phyloP scores from a whole-genome alignment of 176 grass and related monocot species.

The Elaeis guineensis region DNA sequence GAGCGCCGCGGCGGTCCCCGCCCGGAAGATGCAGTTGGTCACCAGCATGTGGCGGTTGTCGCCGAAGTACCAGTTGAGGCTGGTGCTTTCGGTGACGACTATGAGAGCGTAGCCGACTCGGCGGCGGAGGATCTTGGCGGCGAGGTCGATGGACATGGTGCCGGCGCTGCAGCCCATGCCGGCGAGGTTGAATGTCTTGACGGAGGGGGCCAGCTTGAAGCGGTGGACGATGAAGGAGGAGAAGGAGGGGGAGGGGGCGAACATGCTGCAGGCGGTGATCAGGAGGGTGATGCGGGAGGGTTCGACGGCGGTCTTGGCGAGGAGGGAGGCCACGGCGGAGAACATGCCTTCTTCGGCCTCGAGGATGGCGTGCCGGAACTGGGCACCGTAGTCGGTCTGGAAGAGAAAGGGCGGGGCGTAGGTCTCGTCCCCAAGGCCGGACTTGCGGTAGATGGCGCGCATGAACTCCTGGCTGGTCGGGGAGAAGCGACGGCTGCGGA shows the following conservation, averaged over 20 bases:
- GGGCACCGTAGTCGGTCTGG: conserved; percentile 34
- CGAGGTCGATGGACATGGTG: conserved; percentile 49
- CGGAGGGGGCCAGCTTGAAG: conserved; percentile 33
- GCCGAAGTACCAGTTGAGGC: conserved; percentile 89
- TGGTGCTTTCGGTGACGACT: conserved; percentile 75
- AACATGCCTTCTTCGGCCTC: conserved; percentile 79
- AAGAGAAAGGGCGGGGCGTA: conserved; percentile 61
- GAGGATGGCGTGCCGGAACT: conserved; percentile 30
- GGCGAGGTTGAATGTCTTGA: conserved; percentile 56
- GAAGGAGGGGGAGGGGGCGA: conserved; percentile 46
- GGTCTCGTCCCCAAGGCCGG: conserved; percentile 70
- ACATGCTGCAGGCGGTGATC: conserved; percentile 74
- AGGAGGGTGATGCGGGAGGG: conserved; percentile 34
- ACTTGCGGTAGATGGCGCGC: conserved; percentile 68
- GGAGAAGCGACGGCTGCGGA: conserved; percentile 26
- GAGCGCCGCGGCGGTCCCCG: conserved; percentile 51
- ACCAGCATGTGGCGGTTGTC: conserved; percentile 89
- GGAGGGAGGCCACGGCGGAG: conserved; percentile 35
- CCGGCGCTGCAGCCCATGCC: conserved; percentile 87
- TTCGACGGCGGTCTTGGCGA: conserved; percentile 45
- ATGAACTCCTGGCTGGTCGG: conserved; percentile 53
- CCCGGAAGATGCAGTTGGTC: conserved; percentile 93
- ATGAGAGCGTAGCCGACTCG: conserved; percentile 54
- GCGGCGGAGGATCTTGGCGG: conserved; percentile 34
- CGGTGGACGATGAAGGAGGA: conserved; percentile 38